A percentile compares a stretch with the other conserved stretches of the same genome.
Evolutionary conservation across 208 protist genomes (phyloP).

Genomic region (Crithidia expoeki): DNA sequence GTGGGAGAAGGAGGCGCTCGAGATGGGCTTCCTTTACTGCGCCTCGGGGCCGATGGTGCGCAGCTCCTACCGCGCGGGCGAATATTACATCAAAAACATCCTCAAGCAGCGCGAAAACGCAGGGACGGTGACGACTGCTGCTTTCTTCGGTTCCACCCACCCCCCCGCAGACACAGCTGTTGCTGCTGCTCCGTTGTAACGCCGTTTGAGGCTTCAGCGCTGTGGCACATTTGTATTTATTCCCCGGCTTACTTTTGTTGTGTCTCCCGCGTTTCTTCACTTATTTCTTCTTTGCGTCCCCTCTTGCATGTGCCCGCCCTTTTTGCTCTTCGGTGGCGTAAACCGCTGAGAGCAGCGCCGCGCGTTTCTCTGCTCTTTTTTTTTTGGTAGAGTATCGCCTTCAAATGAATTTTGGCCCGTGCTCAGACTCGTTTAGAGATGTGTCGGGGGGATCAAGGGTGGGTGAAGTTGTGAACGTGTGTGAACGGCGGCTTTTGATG

Average conservation of each 20-base stretch:
- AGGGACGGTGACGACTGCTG: not conserved
- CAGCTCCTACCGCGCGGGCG: conserved; percentile 96
- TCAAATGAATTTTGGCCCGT: too few species aligned
- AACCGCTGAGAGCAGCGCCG: too few species aligned
- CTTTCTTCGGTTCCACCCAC: conserved; percentile 3
- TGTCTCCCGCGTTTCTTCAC: not conserved
- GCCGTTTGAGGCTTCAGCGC: not conserved
- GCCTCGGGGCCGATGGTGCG: conserved; percentile 96
- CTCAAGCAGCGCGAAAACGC: conserved; percentile 66
- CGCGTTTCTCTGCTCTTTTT: too few species aligned
- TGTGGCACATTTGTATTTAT: too few species aligned
- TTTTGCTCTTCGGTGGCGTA: too few species aligned
- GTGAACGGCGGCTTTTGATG: too few species aligned
- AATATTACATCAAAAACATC: conserved; percentile 96
- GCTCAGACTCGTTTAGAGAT: too few species aligned
- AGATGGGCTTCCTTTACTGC: conserved; percentile 97
- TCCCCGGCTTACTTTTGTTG: not conserved
- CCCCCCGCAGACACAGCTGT: conserved; percentile 9
- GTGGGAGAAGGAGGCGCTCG: conserved; percentile 93
- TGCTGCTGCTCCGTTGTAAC: conserved; percentile 12
- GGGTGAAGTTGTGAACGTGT: too few species aligned
- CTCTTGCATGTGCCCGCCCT: not conserved
- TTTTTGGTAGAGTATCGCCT: too few species aligned
- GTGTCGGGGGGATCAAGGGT: too few species aligned
- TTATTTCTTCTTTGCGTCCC: not conserved